Percentiles rank a stretch among this genome's conserved stretches.
Conservation (phyloP, 179 eudicot species). For the Heliamphora ciliata region DNA sequence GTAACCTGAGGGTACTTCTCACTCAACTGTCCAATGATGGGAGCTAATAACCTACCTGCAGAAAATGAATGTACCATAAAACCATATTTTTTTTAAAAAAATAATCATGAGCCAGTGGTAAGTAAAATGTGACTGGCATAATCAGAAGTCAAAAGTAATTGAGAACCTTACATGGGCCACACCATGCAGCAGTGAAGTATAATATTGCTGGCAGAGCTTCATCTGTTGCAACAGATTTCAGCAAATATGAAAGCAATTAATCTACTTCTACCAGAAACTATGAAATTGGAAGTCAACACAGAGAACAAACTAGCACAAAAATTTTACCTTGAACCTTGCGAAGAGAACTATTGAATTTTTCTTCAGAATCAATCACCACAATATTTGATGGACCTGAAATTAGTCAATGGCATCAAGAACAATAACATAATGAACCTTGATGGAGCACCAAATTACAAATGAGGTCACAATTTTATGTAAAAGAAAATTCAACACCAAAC, state of each 20-base stretch:
- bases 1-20: slow-evolving; percentile 59
- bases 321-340: slow-evolving; percentile 40
- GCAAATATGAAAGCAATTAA: neutral
- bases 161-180: slow-evolving; percentile 81
- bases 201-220: slow-evolving; percentile 65
- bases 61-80: slow-evolving; percentile 7
- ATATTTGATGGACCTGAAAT: slow-evolving; percentile 36
- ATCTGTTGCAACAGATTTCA: slow-evolving; percentile 33
- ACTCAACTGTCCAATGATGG: slow-evolving; percentile 54
- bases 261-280: neutral
- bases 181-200: slow-evolving; percentile 93
- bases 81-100: no score
- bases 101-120: neutral
- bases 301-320: neutral
- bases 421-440: neutral
- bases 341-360: slow-evolving; percentile 39
- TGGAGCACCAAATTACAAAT: neutral
- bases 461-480: neutral
- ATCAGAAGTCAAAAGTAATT: neutral
- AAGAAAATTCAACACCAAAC: neutral
- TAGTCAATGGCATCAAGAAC: slow-evolving; percentile 4
- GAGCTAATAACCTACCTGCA: slow-evolving; percentile 75
- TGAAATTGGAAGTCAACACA: neutral
- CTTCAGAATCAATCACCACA: slow-evolving; percentile 42
- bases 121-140: neutral